Percentiles rank a stretch among this genome's conserved stretches.
phyloP scores from a whole-genome alignment of 768 basidiomycete species.

The Rhodotorula diobovata region DNA sequence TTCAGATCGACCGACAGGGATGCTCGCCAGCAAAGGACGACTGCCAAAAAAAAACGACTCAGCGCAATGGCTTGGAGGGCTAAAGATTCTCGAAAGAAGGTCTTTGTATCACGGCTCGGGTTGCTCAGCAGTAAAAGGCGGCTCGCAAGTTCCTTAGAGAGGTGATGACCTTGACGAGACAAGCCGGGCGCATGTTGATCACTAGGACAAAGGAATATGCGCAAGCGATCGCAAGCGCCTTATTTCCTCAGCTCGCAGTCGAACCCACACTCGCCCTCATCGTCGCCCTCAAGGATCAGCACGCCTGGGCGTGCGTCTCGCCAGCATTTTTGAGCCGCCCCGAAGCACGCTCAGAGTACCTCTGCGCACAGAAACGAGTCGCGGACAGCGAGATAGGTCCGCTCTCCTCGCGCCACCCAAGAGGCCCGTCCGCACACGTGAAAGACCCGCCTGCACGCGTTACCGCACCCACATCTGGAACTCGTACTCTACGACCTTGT shows the following conservation, averaged over 20 bases:
- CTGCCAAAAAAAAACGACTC: neutral
- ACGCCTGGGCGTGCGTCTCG: too few relatives aligned
- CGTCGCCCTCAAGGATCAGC: too few relatives aligned
- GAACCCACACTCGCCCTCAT: too few relatives aligned
- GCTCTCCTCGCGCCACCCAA: too few relatives aligned
- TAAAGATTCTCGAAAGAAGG: neutral
- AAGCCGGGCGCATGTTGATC: too few relatives aligned
- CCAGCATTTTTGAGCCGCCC: too few relatives aligned
- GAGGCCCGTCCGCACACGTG: too few relatives aligned
- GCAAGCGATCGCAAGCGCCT: neutral
- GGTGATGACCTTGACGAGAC: neutral
- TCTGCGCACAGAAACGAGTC: too few relatives aligned
- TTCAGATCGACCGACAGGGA: too few relatives aligned
- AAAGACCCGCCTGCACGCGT: neutral
- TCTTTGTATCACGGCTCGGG: neutral
- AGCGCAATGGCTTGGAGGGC: neutral
- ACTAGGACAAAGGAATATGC: neutral
- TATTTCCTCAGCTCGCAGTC: neutral
- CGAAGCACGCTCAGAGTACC: too few relatives aligned
- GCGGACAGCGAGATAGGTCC: too few relatives aligned
- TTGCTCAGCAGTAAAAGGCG: conserved; percentile 1
- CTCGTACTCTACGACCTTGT: conserved; percentile 78
- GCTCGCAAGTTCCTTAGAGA: neutral
- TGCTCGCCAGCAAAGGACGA: too few relatives aligned
- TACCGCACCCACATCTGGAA: conserved; percentile 81